These are phyloP conservation scores for Orbilia ellipsospora DNA, from an alignment of 2,329 filamentous ascomycete species.

Conservation along the genomic window DNA sequence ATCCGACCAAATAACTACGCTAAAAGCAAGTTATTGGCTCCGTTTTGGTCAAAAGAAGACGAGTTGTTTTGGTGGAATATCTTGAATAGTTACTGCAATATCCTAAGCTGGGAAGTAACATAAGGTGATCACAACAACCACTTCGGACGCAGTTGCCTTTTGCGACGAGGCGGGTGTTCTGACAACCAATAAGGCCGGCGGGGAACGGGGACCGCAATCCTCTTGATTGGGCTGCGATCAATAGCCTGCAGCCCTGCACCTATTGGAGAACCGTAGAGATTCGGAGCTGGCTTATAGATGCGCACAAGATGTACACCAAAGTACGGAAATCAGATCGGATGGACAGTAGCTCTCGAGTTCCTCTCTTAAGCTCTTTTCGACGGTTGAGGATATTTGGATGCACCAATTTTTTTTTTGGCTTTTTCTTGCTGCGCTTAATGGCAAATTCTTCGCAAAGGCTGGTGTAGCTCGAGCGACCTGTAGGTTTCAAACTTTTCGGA, in stretches of 20 bases:
- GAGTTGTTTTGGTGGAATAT: slow-evolving; percentile 22
- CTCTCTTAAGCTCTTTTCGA: too few species aligned
- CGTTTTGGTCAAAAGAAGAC: slow-evolving; percentile 24
- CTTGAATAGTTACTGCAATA: slow-evolving; percentile 45
- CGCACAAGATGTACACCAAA: slow-evolving; percentile 14
- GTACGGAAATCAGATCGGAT: slow-evolving; percentile 43
- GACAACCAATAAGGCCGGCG: slow-evolving; percentile 33
- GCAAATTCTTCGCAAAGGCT: too few species aligned
- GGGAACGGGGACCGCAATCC: slow-evolving; percentile 38
- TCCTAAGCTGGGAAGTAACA: slow-evolving; percentile 25
- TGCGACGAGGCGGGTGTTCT: slow-evolving; percentile 23
- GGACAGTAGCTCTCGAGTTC: neutral
- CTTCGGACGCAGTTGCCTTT: slow-evolving; percentile 49
- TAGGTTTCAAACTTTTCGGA: too few species aligned
- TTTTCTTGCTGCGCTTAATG: too few species aligned
- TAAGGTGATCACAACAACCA: slow-evolving; percentile 26
- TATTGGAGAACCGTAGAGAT: slow-evolving; percentile 27
- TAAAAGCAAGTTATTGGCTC: slow-evolving; percentile 38
- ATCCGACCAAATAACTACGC: slow-evolving; percentile 9
- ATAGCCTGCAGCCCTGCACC: slow-evolving; percentile 24
- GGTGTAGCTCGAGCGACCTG: too few species aligned
- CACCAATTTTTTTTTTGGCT: too few species aligned
- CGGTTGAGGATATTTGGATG: too few species aligned
- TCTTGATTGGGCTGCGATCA: slow-evolving; percentile 33
- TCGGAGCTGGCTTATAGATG: slow-evolving; percentile 41